phyloP scores from a whole-genome alignment of 345 rosid species.

The Toxicodendron radicans region DNA sequence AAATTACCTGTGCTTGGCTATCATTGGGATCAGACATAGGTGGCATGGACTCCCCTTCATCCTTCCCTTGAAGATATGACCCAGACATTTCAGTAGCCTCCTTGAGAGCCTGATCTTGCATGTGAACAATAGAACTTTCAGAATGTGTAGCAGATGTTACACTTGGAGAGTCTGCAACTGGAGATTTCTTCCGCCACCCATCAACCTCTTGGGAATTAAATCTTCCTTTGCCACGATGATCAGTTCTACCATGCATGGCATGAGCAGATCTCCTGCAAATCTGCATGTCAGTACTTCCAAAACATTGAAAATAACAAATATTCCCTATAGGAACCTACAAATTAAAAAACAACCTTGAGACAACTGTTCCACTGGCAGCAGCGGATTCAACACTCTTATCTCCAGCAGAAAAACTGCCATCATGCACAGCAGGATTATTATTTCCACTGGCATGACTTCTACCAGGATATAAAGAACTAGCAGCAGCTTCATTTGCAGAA shows the following conservation, averaged over 20 bases:
- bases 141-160: conserved; percentile 31
- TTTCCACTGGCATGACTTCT: conserved; percentile 33
- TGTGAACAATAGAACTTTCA: conserved; percentile 37
- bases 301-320: conserved; percentile 28
- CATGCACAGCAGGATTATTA: conserved; percentile 31
- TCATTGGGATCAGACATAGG: conserved; percentile 46
- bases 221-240: conserved; percentile 59
- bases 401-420: conserved; percentile 40
- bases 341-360: conserved; percentile 57
- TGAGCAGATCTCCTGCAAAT: conserved; percentile 66
- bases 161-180: conserved; percentile 34
- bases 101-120: conserved; percentile 32
- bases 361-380: conserved; percentile 34
- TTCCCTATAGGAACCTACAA: conserved; percentile 22
- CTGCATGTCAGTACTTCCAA: conserved; percentile 34
- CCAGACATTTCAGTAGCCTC: conserved; percentile 40
- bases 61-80: conserved; percentile 34
- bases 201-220: conserved; percentile 51
- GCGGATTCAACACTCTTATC: conserved; percentile 41
- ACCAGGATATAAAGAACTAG: conserved; percentile 33
- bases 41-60: conserved; percentile 41
- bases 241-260: conserved; percentile 53
- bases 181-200: conserved; percentile 52
- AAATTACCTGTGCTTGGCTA: conserved; percentile 50
- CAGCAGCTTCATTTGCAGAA: conserved; percentile 40